A percentile compares a stretch with the other conserved stretches of the same genome.
phyloP scores from a whole-genome alignment of 768 basidiomycete species.

The Pleurotus citrinopileatus region DNA sequence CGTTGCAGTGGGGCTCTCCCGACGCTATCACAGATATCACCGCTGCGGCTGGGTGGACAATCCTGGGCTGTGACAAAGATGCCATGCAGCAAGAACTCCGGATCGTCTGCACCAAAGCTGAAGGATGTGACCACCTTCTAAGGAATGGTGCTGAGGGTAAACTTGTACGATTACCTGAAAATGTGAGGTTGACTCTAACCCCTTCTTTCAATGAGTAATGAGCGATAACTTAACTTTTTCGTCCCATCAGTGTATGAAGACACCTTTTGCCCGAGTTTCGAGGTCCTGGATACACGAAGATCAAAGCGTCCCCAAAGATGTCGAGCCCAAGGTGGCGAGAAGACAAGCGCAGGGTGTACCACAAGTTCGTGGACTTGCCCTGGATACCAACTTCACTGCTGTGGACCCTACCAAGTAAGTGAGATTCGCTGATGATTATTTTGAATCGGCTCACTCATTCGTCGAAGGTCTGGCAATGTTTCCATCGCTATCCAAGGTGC shows the following conservation, averaged over 20 bases:
- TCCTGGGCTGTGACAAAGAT: not conserved
- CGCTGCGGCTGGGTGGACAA: conserved; percentile 3
- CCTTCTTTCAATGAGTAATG: conserved; percentile 16
- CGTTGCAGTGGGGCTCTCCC: not conserved
- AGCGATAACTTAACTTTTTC: conserved; percentile 32
- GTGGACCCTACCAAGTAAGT: conserved; percentile 24
- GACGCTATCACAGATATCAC: conserved; percentile 1
- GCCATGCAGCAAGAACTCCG: conserved; percentile 6
- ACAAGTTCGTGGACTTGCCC: conserved; percentile 34
- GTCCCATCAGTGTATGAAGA: conserved; percentile 32
- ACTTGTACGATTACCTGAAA: conserved; percentile 50
- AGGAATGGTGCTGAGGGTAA: conserved; percentile 39
- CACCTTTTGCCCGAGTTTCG: conserved; percentile 39
- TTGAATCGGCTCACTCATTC: not conserved
- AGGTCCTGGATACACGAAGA: conserved; percentile 37
- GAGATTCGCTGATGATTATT: not conserved
- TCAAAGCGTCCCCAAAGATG: conserved; percentile 35
- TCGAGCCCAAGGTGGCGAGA: conserved; percentile 24
- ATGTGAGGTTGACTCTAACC: conserved; percentile 28
- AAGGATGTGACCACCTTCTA: conserved; percentile 38
- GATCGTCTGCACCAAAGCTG: conserved; percentile 12
- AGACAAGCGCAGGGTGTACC: conserved; percentile 30
- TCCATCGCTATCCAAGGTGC: conserved; percentile 16
- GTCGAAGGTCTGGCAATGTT: conserved; percentile 1
- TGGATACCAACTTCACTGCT: conserved; percentile 39